A percentile compares a stretch with the other conserved stretches of the same genome.
Conservation (phyloP, 208 protist species). For the Zelonia costaricensis region DNA sequence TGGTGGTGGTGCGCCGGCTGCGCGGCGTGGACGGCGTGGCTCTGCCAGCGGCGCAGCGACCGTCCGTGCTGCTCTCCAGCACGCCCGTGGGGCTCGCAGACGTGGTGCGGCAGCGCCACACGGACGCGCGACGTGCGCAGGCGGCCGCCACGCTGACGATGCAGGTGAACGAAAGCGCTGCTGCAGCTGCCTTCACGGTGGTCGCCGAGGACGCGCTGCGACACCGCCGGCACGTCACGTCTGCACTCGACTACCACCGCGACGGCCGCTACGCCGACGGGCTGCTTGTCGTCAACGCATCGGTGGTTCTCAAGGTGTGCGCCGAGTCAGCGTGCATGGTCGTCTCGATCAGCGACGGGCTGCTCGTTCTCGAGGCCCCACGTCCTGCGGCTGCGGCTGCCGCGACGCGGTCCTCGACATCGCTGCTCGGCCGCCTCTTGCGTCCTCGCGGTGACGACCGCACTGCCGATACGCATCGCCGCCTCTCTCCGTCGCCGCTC, state of each 20-base stretch:
- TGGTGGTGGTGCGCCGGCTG: constrained; percentile 60
- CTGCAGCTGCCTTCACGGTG: constrained; percentile 60
- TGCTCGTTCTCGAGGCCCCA: constrained; percentile 69
- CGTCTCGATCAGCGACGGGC: constrained; percentile 67
- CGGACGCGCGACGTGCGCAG: not conserved
- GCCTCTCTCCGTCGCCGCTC: constrained; percentile 9
- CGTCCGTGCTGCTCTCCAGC: constrained; percentile 60
- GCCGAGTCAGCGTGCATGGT: constrained; percentile 51
- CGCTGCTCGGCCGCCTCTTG: too few relatives aligned
- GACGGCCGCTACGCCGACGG: constrained; percentile 42
- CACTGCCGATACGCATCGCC: too few relatives aligned
- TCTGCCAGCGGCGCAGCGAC: constrained; percentile 48
- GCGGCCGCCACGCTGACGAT: constrained; percentile 31
- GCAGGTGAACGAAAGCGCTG: constrained; percentile 39
- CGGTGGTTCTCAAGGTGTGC: constrained; percentile 77
- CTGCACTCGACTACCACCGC: constrained; percentile 54
- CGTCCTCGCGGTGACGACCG: too few relatives aligned
- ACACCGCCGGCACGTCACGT: constrained; percentile 41
- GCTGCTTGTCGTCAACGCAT: constrained; percentile 67
- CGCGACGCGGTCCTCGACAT: constrained; percentile 9
- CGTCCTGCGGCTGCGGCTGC: constrained; percentile 20
- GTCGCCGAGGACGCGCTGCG: constrained; percentile 68
- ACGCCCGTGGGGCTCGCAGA: constrained; percentile 29
- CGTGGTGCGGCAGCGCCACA: constrained; percentile 29
- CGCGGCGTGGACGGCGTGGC: constrained; percentile 56